Percentiles rank a stretch among this genome's conserved stretches.
phyloP scores from a whole-genome alignment of 2,329 filamentous ascomycete genomes.

The Diaporthe vexans region DNA sequence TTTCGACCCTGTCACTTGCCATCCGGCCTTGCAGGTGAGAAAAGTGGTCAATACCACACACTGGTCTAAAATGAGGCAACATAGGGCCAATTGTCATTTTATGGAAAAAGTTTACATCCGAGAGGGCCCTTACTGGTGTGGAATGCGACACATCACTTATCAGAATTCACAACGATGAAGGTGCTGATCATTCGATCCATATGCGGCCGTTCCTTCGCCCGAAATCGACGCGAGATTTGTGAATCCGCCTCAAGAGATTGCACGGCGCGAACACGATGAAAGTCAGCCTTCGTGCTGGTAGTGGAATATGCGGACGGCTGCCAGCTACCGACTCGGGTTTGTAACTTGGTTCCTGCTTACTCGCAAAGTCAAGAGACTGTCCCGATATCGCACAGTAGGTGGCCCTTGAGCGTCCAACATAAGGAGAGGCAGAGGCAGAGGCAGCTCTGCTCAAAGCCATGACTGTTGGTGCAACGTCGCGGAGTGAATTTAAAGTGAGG shows the following conservation, averaged over 20 bases:
- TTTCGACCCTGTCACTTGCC: background rate
- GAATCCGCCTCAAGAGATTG: background rate
- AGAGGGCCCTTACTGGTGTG: background rate
- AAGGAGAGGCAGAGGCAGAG: background rate
- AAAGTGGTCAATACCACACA: background rate
- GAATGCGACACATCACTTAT: slow-evolving; percentile 18
- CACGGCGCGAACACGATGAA: background rate
- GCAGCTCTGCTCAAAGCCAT: slow-evolving; percentile 5
- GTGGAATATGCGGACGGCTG: background rate
- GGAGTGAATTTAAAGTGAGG: slow-evolving; percentile 34
- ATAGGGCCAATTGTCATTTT: background rate
- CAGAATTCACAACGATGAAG: slow-evolving; percentile 12
- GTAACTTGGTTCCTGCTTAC: slow-evolving; percentile 10
- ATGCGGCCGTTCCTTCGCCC: slow-evolving; percentile 12
- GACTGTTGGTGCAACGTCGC: slow-evolving; percentile 6
- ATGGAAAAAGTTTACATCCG: background rate
- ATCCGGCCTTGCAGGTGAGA: background rate
- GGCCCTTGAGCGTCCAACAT: background rate
- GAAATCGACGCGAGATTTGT: slow-evolving; percentile 23
- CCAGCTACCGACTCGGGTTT: background rate
- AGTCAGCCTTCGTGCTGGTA: slow-evolving; percentile 18
- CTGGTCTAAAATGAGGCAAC: background rate
- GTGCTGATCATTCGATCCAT: slow-evolving; percentile 33
- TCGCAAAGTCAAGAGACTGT: background rate
- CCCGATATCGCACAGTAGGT: background rate